Evolutionary conservation across 2,329 filamentous ascomycete genomes (phyloP), one percentile per base, ranked within the genome.

Genomic region (Colletotrichum euphorbiae): DNA sequence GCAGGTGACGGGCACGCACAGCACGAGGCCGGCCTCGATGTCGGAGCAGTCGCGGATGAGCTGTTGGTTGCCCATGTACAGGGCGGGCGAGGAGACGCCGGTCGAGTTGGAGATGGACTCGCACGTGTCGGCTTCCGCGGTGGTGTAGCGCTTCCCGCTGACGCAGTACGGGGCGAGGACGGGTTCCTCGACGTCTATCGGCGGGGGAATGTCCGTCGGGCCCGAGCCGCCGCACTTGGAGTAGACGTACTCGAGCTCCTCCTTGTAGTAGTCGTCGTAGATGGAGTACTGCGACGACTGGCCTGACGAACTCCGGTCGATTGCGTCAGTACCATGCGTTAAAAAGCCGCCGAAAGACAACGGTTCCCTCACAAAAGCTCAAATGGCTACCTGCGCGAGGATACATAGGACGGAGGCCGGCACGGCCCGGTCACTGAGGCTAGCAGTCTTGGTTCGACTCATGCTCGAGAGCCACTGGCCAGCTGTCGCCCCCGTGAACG

Each of bases 261-360:
- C 17, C 17, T 55, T 46, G 51, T 69, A 70, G 51, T 52, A 58
- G 13, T 65, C 24, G 17, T 74, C 60, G 50, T 76, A 74, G 51
- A 69, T 12, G 0, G 72, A 71, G 63, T 76, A 75, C 7, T 54
- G 28, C 11, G 58, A 70, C 6, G 62, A 46, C n/a, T n/a, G n/a
- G n/a, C n/a, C n/a, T n/a, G n/a, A n/a, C n/a, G n/a, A n/a, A n/a
- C n/a, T n/a, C n/a, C n/a, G n/a, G n/a, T n/a, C n/a, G n/a, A n/a
- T 58, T 76, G 73, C 74, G 75, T 76, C 63, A 76, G 69, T 12
- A 58, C 40, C 3, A 73, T 66, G n/a, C 61, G 67, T n/a, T n/a
- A n/a, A n/a, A n/a, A n/a, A n/a, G n/a, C n/a, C n/a, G n/a, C n/a
- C n/a, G n/a, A n/a, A n/a, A n/a, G n/a, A n/a, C n/a, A n/a, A n/a